Base-by-base conservation (phyloP, 495 filamentous ascomycete genomes). In the Physcia stellaris region DNA sequence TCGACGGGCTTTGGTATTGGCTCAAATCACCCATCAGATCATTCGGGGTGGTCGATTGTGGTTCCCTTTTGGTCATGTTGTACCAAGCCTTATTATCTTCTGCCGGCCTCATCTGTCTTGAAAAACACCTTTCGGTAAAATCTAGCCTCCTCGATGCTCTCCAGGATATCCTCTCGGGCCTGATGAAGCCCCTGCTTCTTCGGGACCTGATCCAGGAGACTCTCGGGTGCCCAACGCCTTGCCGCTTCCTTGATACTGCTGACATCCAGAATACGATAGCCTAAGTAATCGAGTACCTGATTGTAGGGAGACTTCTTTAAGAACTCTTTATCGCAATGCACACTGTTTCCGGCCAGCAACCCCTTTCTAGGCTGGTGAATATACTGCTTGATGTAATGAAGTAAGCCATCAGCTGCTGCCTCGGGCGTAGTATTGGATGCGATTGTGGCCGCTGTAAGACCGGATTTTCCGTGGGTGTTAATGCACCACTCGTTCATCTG, bases 231-330 rank as follows among this genome's bases (percentile, higher is more conserved):
- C 90, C 90, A 98, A 37, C 87, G 67, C 32, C 75, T 70, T 6
- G 76, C 83, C 13, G 79, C 86, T 59, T 98, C 90, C 60, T 95
- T 94, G 37, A 96, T 60, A 13, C 74, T 69, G 55, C 86, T 94
- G 22, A 95, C 86, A 53, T 98, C 90, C 28, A 96, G 53, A 42
- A 96, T 82, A 9, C 90, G 76, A 62, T 96, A 83, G 61, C 88
- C 80, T 35, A 96, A 63, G 55, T 87, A 69, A 32, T 81, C 70
- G 34, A 83, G 51, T 3, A 94, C 73, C 35, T 63, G 57, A 15
- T 68, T 70, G 49, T 86, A 96, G 0, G 86, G 84, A 23, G 61
- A 64, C 45, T 77, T 74, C 5, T 70, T 61, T 38, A 98, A 66
- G 53, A 96, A 98, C 7, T 77, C 76, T 47, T 75, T 78, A 55